Evolutionary conservation across 2,329 filamentous ascomycete species (phyloP).

Genomic region (Ascochyta rabiei): DNA sequence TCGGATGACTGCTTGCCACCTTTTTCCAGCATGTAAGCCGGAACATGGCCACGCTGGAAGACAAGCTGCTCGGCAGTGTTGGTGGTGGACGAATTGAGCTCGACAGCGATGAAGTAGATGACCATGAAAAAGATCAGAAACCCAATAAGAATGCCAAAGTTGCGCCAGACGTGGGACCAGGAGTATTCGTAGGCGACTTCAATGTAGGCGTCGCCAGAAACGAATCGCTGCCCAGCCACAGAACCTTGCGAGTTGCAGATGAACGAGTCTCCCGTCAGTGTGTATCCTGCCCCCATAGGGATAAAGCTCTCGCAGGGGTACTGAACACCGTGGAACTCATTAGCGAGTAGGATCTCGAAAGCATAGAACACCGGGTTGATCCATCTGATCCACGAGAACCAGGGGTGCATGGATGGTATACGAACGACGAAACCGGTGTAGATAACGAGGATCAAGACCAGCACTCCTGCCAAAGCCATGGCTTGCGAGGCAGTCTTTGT

Average conservation of each 20-base stretch:
- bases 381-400: slow-evolving; percentile 60
- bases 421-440: slow-evolving; percentile 73
- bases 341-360: slow-evolving; percentile 80
- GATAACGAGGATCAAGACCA: slow-evolving; percentile 69
- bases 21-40: slow-evolving; percentile 46
- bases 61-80: slow-evolving; percentile 73
- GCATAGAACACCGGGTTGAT: slow-evolving; percentile 75
- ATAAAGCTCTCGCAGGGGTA: slow-evolving; percentile 47
- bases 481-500: slow-evolving; percentile 70
- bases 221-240: slow-evolving; percentile 45
- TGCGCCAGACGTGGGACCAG: slow-evolving; percentile 57
- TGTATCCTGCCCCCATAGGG: slow-evolving; percentile 46
- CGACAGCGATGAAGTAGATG: slow-evolving; percentile 67
- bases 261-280: slow-evolving; percentile 31
- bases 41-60: slow-evolving; percentile 59
- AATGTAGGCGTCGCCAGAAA: slow-evolving; percentile 49
- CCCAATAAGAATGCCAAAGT: slow-evolving; percentile 64
- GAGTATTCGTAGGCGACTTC: slow-evolving; percentile 42
- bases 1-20: slow-evolving; percentile 39
- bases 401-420: slow-evolving; percentile 61
- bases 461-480: slow-evolving; percentile 59
- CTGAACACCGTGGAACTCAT: slow-evolving; percentile 61
- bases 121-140: slow-evolving; percentile 69
- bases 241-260: slow-evolving; percentile 50
- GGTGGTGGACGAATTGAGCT: slow-evolving; percentile 67